Conservation (phyloP, 1,139 yeast species). For the Yamadazyma blattariae region DNA sequence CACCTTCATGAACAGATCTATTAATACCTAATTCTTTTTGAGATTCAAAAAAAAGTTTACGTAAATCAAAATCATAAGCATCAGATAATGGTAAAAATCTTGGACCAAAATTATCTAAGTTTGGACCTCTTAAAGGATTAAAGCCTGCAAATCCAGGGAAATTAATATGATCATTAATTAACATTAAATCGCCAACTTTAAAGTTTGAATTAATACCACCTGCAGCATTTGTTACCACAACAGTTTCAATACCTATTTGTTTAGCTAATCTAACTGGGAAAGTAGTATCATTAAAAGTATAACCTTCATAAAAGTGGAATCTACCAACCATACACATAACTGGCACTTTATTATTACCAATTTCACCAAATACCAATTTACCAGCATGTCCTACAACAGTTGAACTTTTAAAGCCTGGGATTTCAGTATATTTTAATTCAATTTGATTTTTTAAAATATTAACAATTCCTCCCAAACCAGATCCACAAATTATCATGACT, state of each 20-base stretch:
- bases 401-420: conserved; percentile 79
- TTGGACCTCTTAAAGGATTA: conserved; percentile 88
- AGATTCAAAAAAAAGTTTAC: conserved; percentile 57
- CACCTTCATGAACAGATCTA: conserved; percentile 80
- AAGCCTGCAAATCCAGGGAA: conserved; percentile 87
- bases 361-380: conserved; percentile 70
- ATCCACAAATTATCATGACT: conserved; percentile 86
- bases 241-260: conserved; percentile 53
- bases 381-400: conserved; percentile 94
- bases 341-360: conserved; percentile 68
- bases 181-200: conserved; percentile 87
- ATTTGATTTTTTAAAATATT: conserved; percentile 42
- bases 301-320: conserved; percentile 90
- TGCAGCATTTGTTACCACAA: conserved; percentile 91
- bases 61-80: conserved; percentile 76
- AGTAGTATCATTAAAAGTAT: conserved; percentile 73
- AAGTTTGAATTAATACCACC: conserved; percentile 74
- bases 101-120: conserved; percentile 76
- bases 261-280: conserved; percentile 82
- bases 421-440: conserved; percentile 59
- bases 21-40: conserved; percentile 45
- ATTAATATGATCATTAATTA: conserved; percentile 84
- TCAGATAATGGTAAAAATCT: conserved; percentile 86
- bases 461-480: conserved; percentile 89
- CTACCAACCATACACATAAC: conserved; percentile 94